Percentiles rank a stretch among this genome's conserved stretches.
Conservation (phyloP, 2,329 filamentous ascomycete species). For the Fusarium duplospermum region DNA sequence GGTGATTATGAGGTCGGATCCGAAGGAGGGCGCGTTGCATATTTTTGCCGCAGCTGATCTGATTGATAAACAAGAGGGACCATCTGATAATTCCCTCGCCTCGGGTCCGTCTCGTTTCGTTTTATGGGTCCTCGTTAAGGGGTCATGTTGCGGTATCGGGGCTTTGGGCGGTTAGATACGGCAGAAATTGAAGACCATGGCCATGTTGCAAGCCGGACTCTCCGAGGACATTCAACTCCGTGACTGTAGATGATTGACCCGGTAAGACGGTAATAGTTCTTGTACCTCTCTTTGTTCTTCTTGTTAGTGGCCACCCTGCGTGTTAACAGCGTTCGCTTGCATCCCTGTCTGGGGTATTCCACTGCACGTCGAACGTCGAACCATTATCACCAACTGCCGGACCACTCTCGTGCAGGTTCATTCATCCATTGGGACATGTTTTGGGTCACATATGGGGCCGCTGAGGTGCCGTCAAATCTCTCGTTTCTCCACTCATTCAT, state of each 20-base stretch:
- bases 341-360: background rate
- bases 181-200: constrained; percentile 9
- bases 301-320: background rate
- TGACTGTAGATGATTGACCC: background rate
- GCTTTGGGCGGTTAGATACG: constrained; percentile 22
- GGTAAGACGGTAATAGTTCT: background rate
- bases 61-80: constrained; percentile 28
- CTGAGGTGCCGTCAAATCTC: background rate
- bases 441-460: background rate
- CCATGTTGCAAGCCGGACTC: background rate
- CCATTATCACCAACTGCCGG: background rate
- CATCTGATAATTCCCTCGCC: constrained; percentile 16
- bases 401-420: background rate
- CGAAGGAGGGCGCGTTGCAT: constrained; percentile 32
- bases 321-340: background rate
- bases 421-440: background rate
- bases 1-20: constrained; percentile 7
- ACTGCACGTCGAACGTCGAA: background rate
- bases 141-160: constrained; percentile 30
- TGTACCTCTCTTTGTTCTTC: background rate
- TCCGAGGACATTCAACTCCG: background rate
- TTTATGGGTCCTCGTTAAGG: constrained; percentile 30
- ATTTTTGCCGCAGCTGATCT: constrained; percentile 31
- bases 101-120: background rate
- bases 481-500: background rate